Evolutionary conservation across 495 filamentous ascomycete species (phyloP), one percentile per base, ranked within the genome.

Genomic region (Penicillium fimorum): DNA sequence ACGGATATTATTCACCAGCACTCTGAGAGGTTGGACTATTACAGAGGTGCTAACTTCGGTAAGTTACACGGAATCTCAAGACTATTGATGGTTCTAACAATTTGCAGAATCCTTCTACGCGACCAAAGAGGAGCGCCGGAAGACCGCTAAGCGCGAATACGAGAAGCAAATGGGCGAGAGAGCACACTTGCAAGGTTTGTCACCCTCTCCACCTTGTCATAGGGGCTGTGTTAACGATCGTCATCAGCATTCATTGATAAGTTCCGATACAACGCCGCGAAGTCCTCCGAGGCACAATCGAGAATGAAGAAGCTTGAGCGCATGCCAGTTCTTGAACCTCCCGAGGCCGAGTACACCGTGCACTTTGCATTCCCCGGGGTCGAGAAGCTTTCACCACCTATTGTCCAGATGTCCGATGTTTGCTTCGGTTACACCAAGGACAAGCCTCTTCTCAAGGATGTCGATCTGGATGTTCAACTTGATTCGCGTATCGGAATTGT

Each of bases 1-100:
- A 99, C 95, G 41, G 94, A 99, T 78, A 99, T 99, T 68, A 87
- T 99, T 49, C 94, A 99, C 70, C 94, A 99, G 70, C 94, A 99
- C 74, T 97, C 94, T 2, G 88, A 96, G 74, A 83, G 94, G 25
- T 81, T 99, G 35, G 94, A 99, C 74, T 97, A 99, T 84, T 99
- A 99, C 82, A 92, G 96, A 69, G 90, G 94, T 18, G 91, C 92
- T 60, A 96, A 97, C 76, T 98, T 97, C 68, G 79, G 79, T 81
- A 64, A 55, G 72, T 67, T 46, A n/a, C 18, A 43, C 37, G 20
- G 12, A 5, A 9, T n/a, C 55, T 29, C 49, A 45, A 15, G 13
- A 18, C 11, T 9, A 10, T 10, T 22, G 24, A 22, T 42, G 12
- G 45, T 56, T 44, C 56, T 63, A 66, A 77, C 46, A 57, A 30